phyloP scores from a whole-genome alignment of 306 rosid species.

The Ormosia semicastrata region DNA sequence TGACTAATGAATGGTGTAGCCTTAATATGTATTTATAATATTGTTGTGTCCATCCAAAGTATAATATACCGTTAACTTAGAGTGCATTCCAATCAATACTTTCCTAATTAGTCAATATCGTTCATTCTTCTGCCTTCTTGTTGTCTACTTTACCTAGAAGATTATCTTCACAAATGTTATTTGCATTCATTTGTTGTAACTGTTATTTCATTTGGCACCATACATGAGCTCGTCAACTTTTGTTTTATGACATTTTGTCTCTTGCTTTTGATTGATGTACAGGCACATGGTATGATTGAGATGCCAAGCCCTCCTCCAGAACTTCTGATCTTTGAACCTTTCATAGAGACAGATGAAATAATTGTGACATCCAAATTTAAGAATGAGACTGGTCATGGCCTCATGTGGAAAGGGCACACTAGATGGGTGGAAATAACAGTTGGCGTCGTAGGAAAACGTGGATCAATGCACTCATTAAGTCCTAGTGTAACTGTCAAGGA shows the following conservation, averaged over 20 bases:
- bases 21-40: not conserved
- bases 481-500: constrained; percentile 95
- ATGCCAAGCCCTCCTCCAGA: constrained; percentile 94
- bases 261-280: constrained; percentile 16
- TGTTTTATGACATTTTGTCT: constrained; percentile 14
- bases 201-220: not conserved
- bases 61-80: not conserved
- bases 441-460: constrained; percentile 81
- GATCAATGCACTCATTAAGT: constrained; percentile 80
- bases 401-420: constrained; percentile 79
- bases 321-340: constrained; percentile 84
- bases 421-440: constrained; percentile 99
- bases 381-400: constrained; percentile 46
- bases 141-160: not conserved
- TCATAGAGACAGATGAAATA: constrained; percentile 91
- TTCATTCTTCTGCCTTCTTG: constrained; percentile 7
- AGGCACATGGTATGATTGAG: constrained; percentile 87
- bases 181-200: not conserved
- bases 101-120: not conserved
- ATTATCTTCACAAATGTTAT: not conserved
- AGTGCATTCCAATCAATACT: not conserved
- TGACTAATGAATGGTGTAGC: not conserved
- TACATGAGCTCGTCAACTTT: not conserved
- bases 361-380: constrained; percentile 50
- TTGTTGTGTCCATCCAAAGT: not conserved